Conservation (phyloP, 164 flowering plant genomes). For the Akebia trifoliata region DNA sequence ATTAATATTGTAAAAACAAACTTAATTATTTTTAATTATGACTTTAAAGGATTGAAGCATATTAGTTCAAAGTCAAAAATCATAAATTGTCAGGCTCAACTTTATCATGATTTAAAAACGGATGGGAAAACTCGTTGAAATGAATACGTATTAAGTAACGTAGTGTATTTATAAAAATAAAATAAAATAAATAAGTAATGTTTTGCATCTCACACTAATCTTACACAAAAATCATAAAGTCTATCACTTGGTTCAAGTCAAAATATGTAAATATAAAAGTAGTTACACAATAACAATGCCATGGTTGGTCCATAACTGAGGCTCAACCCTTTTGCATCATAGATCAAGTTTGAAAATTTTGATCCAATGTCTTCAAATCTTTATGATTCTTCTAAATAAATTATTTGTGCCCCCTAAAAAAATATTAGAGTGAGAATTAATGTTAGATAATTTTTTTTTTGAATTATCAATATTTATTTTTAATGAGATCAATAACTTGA, state of each 20-base stretch:
- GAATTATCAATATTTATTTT: too few relatives aligned
- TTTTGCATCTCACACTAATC: background rate
- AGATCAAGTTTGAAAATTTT: constrained; percentile 73
- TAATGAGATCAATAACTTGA: too few relatives aligned
- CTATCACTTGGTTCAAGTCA: background rate
- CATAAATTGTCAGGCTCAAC: background rate
- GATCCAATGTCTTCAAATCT: constrained; percentile 77
- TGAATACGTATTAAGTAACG: too few relatives aligned
- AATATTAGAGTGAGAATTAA: background rate
- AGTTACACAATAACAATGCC: constrained; percentile 26
- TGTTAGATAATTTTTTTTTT: too few relatives aligned
- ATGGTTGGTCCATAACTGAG: constrained; percentile 85
- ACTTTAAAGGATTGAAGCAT: background rate
- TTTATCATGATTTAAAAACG: background rate
- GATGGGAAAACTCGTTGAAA: background rate
- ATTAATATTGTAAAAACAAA: background rate
- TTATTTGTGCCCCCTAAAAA: constrained; percentile 33
- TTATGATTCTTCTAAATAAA: constrained; percentile 77
- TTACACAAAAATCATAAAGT: background rate
- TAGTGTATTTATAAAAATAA: too few relatives aligned
- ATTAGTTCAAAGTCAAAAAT: background rate
- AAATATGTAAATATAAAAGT: too few relatives aligned
- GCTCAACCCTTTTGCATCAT: constrained; percentile 63
- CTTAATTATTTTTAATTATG: background rate
- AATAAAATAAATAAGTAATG: background rate